A percentile compares a stretch with the other conserved stretches of the same genome.
phyloP scores from a whole-genome alignment of 768 basidiomycete genomes.

The Zangia roseola region DNA sequence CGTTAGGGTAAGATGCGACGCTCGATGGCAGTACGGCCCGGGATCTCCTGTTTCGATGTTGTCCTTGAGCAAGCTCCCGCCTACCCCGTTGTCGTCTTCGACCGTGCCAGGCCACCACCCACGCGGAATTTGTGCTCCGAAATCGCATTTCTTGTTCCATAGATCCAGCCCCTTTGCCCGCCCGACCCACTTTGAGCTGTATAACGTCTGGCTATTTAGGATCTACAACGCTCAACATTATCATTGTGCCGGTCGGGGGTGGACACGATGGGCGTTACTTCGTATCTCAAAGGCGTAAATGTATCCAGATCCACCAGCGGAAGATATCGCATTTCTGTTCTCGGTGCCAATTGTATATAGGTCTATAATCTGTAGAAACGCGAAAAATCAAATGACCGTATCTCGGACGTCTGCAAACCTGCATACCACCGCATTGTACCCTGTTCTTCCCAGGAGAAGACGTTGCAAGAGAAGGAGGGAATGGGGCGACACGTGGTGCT shows the following conservation, averaged over 20 bases:
- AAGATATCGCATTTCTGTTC: conserved; percentile 55
- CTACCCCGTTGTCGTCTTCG: conserved; percentile 37
- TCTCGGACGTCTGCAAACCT: neutral
- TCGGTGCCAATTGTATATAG: conserved; percentile 60
- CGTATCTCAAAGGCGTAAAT: conserved; percentile 83
- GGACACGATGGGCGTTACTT: conserved; percentile 39
- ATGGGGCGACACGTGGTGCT: neutral
- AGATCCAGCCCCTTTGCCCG: conserved; percentile 74
- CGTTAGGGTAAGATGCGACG: conserved; percentile 53
- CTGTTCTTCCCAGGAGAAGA: conserved; percentile 4
- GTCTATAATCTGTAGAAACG: conserved; percentile 59
- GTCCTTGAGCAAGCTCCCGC: conserved; percentile 59
- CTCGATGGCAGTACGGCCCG: conserved; percentile 66
- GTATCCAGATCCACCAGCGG: conserved; percentile 67
- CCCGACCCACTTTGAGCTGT: conserved; percentile 77
- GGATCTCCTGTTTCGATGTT: conserved; percentile 59
- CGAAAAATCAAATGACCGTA: conserved; percentile 6
- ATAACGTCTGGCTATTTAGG: conserved; percentile 38
- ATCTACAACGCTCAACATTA: conserved; percentile 26
- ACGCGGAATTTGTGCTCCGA: conserved; percentile 69
- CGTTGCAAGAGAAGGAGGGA: conserved; percentile 15
- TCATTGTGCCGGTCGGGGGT: neutral
- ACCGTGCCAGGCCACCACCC: conserved; percentile 70
- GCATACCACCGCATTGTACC: conserved; percentile 2
- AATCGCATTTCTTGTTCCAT: conserved; percentile 80